Evolutionary conservation across 1,284 basidiomycete genomes (phyloP).

Genomic region (Earliella scabrosa): DNA sequence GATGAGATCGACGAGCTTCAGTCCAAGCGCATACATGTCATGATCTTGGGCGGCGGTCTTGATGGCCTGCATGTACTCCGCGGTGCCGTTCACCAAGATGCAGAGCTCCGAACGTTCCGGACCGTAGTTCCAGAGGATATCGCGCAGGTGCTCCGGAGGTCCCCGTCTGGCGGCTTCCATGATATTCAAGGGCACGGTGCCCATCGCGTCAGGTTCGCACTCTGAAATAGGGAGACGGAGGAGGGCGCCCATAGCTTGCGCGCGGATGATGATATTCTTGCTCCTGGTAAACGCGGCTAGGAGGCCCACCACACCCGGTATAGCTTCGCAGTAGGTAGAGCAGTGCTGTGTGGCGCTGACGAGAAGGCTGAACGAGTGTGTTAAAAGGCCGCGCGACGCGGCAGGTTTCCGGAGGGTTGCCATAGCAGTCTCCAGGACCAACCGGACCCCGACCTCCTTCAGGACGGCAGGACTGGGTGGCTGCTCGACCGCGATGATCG

Average conservation of each 20-base stretch:
- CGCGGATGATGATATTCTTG: conserved; percentile 51
- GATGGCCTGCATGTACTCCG: conserved; percentile 55
- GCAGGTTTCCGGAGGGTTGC: conserved; percentile 42
- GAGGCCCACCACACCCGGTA: conserved; percentile 47
- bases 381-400: conserved; percentile 43
- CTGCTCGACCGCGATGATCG: conserved; percentile 47
- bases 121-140: conserved; percentile 52
- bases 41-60: conserved; percentile 44
- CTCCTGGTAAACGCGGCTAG: conserved; percentile 56
- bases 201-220: conserved; percentile 45
- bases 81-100: conserved; percentile 39
- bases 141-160: conserved; percentile 49
- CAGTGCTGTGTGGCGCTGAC: conserved; percentile 45
- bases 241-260: conserved; percentile 49
- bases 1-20: conserved; percentile 50
- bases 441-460: conserved; percentile 25
- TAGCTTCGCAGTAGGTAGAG: conserved; percentile 43
- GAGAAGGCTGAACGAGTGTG: conserved; percentile 54
- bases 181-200: conserved; percentile 46
- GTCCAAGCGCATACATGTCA: conserved; percentile 53
- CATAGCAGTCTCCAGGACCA: conserved; percentile 8
- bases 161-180: conserved; percentile 40
- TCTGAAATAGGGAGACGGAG: conserved; percentile 48
- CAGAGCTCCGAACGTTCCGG: conserved; percentile 44
- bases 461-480: conserved; percentile 28